Base-by-base conservation (phyloP, 2,329 filamentous ascomycete species). In the Boeremia lycopersici region DNA sequence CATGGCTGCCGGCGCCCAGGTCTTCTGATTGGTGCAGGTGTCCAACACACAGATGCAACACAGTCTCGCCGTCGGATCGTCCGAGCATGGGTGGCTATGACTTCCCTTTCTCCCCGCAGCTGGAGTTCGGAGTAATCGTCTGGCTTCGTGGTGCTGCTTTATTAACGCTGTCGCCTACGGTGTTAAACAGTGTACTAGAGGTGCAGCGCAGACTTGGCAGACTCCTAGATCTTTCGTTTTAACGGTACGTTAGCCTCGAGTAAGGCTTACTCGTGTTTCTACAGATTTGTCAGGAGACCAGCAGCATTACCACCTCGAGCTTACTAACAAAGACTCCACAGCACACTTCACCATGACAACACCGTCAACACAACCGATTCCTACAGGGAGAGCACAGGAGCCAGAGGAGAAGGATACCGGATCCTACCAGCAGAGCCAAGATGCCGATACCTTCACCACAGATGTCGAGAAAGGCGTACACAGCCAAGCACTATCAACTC, bases 381-480 rank as follows among this genome's bases (percentile, higher is more conserved):
- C 65, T 6, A 38, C 51, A 15, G 49, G 52, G 44, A 65, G 69
- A 36, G 44, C 62, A 36, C 42, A 55, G 53, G 57, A 67, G 26
- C 48, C 69, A 3, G 46, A 69, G 17, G 62, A 66, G 39, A 64
- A 65, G 35, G 47, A 45, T 13, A 57, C 56, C 29, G 59, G 67
- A 44, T 63, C 66, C 53, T 69, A 65, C 47, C 59, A 65, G 44
- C 58, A 71, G 56, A 61, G 63, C 9, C 64, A 69, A 15, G 68
- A 71, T 50, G 65, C 62, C 48, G 68, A 73, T 19, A 50, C 56
- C n/a, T 60, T 60, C 38, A 43, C 51, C 26, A 46, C 51, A 42
- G 70, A 73, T 40, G 31, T 68, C 25, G 70, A 74, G 47, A 73
- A 73, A 46, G 70, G 62, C 15, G 43, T 46, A 9, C 57, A 60